phyloP scores from a whole-genome alignment of 2,329 filamentous ascomycete genomes.

The Coccinonectria pachysandricola region DNA sequence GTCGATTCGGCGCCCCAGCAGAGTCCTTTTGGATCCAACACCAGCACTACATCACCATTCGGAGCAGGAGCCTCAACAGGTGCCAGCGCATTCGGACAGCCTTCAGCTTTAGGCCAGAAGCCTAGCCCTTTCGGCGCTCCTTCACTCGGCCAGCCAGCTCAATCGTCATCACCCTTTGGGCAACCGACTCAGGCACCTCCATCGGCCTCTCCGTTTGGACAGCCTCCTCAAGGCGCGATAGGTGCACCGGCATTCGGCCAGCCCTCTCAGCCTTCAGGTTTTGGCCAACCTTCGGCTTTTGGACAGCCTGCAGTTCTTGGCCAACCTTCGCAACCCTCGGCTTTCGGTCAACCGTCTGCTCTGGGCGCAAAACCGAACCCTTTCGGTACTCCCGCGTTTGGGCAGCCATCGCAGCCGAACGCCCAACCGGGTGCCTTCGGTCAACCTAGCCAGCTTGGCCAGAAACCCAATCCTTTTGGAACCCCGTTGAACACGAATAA shows the following conservation, averaged over 20 bases:
- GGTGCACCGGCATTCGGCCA: slow-evolving; percentile 19
- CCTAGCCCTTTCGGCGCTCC: slow-evolving; percentile 20
- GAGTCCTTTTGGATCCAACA: slow-evolving; percentile 33
- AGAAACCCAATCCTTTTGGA: slow-evolving; percentile 29
- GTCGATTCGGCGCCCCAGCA: slow-evolving; percentile 19
- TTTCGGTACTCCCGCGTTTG: slow-evolving; percentile 18
- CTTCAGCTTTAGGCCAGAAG: slow-evolving; percentile 24
- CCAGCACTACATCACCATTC: slow-evolving; percentile 18
- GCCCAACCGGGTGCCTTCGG: slow-evolving; percentile 19
- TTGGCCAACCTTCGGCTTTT: slow-evolving; percentile 34
- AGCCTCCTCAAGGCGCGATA: slow-evolving; percentile 29
- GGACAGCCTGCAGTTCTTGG: slow-evolving; percentile 29
- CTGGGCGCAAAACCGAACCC: slow-evolving; percentile 17
- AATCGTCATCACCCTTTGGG: slow-evolving; percentile 30
- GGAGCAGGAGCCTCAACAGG: slow-evolving; percentile 20
- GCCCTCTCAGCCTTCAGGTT: slow-evolving; percentile 15
- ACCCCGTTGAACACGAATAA: slow-evolving; percentile 5
- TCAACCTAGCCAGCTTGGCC: slow-evolving; percentile 27
- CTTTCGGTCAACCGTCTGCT: slow-evolving; percentile 31
- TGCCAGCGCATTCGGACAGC: slow-evolving; percentile 24
- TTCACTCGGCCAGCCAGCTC: slow-evolving; percentile 13
- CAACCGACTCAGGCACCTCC: slow-evolving; percentile 24
- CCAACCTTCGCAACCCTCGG: no score
- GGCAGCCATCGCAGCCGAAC: slow-evolving; percentile 24
- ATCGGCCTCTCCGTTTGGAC: slow-evolving; percentile 28